Evolutionary conservation across 2,329 filamentous ascomycete species (phyloP).

Genomic region (Diaporthe velutina): DNA sequence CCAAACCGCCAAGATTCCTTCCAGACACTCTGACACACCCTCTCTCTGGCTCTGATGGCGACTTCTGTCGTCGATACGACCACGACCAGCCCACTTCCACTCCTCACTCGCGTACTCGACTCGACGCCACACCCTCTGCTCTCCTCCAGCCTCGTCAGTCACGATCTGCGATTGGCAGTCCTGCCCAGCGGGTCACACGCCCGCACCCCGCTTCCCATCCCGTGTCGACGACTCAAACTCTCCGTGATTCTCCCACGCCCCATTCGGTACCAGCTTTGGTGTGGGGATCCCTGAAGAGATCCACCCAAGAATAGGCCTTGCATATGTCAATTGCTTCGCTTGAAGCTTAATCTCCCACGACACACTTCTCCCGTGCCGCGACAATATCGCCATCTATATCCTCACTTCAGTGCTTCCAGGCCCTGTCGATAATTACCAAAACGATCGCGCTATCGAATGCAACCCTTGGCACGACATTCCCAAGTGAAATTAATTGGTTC

Average conservation of each 20-base stretch:
- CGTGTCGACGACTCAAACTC: constrained; percentile 21
- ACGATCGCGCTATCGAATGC: background rate
- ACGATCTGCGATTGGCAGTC: constrained; percentile 20
- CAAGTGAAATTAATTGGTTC: background rate
- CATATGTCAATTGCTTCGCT: constrained; percentile 29
- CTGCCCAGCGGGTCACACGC: constrained; percentile 13
- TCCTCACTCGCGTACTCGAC: background rate
- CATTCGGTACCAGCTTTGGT: background rate
- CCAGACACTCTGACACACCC: constrained; percentile 27
- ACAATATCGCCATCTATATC: background rate
- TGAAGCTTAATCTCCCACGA: constrained; percentile 28
- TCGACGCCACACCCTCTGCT: constrained; percentile 5
- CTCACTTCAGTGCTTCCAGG: background rate
- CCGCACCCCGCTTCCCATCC: constrained; percentile 22
- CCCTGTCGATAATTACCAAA: background rate
- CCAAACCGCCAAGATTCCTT: constrained; percentile 27
- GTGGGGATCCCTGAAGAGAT: constrained; percentile 23
- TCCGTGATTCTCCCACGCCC: constrained; percentile 6
- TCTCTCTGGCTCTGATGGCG: constrained; percentile 2
- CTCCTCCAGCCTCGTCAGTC: constrained; percentile 8
- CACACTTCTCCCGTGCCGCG: background rate
- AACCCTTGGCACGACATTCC: background rate
- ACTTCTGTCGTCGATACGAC: background rate
- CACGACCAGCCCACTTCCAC: constrained; percentile 5
- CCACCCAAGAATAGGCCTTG: constrained; percentile 28